Base-by-base conservation (phyloP, 257 asterid genomes). In the Nicotiana noctiflora region DNA sequence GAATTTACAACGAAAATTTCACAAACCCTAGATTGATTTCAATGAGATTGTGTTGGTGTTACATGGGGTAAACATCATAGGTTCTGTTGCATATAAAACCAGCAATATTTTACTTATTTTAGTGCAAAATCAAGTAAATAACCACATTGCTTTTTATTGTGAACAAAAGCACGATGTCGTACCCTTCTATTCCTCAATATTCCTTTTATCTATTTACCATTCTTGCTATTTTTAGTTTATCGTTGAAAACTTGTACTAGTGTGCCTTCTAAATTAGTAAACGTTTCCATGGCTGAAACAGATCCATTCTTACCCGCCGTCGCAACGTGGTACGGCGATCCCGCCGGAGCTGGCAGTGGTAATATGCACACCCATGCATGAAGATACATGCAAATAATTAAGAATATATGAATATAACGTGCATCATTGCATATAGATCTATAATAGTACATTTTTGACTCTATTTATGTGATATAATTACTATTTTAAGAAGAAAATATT, bases 331-430 rank as follows among this genome's bases (percentile, higher is more conserved):
- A 63, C 53, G 84, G 81, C 0, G 27, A 15, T 19, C 53, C 81
- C 6, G 17, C 57, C 12, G 81, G 84, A 46, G 57, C 81, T 51
- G 84, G 84, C 18, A 29, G 59, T 49, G 81, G 84, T 81, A 62
- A 17, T 40, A 52, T 29, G 31, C 75, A 34, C 52, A 32, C n/a
- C 51, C 14, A 32, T 66, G 29, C 52, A 32, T 66, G 75, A 66
- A 18, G 3, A 66, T 23, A 18, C 52, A 64, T 29, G 52, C 15
- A 66, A 66, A 31, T 17, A 66, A 31, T 17, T 37, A 37, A 37
- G 44, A 34, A 66, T 32, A 31, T 66, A 37, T 85, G 51, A 29
- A 66, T 29, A 74, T n/a, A 85, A 31, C 8, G 27, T 66, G 27
- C 75, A 8, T 65, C 29, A 17, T 32, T 19, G 55, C 55, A 59